These are phyloP conservation scores for Actinomortierella ambigua DNA, from an alignment of 371 early-diverging fungal genomes.

Conservation along the genomic window DNA sequence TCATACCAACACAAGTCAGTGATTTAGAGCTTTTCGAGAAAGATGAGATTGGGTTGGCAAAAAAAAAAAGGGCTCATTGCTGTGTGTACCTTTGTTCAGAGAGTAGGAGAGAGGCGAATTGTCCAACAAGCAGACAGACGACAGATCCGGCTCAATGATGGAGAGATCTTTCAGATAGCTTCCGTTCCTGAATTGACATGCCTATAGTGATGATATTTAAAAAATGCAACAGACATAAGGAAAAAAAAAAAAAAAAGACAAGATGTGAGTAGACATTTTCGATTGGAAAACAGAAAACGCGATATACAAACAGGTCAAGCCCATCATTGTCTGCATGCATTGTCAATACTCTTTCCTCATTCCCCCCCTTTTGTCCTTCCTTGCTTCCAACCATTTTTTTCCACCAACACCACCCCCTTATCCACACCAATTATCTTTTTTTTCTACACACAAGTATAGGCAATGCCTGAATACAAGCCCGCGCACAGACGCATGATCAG, in stretches of 20 bases:
- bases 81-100: conserved; percentile 72
- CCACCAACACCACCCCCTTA: no score
- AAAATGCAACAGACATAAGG: neutral
- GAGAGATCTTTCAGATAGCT: conserved; percentile 89
- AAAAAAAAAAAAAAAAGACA: conserved; percentile 7
- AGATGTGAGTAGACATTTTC: neutral
- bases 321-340: neutral
- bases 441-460: neutral
- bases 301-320: no score
- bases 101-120: conserved; percentile 90
- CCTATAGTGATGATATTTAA: conserved; percentile 38
- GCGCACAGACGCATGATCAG: no score
- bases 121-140: conserved; percentile 89
- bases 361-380: no score
- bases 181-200: conserved; percentile 77
- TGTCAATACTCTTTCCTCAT: neutral
- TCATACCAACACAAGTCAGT: no score
- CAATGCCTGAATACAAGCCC: no score
- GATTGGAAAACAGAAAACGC: neutral
- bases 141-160: conserved; percentile 81
- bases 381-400: no score
- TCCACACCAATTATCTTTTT: no score
- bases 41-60: no score
- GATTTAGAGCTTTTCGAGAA: no score
- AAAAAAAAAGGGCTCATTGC: conserved; percentile 6